These are phyloP conservation scores for Candida loeiensis DNA, from an alignment of 805 yeast species.

Conservation along the genomic window DNA sequence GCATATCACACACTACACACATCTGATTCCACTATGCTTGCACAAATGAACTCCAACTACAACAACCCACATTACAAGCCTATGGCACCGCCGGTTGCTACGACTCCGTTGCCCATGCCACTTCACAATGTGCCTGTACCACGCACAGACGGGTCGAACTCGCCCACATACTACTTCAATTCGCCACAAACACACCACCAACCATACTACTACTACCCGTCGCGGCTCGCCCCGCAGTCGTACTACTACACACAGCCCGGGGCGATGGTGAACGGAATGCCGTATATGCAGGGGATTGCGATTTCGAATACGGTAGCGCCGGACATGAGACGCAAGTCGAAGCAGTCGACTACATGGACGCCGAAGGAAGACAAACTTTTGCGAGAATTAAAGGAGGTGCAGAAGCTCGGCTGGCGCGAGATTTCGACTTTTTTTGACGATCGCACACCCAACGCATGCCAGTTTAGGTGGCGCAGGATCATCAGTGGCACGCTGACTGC, in stretches of 20 bases:
- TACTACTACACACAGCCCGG: conserved; percentile 2
- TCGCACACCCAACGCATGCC: conserved; percentile 68
- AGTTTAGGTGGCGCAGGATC: conserved; percentile 72
- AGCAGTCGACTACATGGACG: conserved; percentile 59
- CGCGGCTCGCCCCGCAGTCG: conserved; percentile 3
- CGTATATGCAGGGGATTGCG: conserved; percentile 6
- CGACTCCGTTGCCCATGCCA: background rate
- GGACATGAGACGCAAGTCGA: conserved; percentile 21
- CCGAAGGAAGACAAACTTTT: conserved; percentile 70
- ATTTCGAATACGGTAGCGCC: conserved; percentile 2
- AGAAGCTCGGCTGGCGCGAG: conserved; percentile 86
- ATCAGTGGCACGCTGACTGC: conserved; percentile 31
- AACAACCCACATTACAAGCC: conserved; percentile 3
- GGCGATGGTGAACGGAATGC: background rate
- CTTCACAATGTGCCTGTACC: background rate
- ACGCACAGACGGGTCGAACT: conserved; percentile 3
- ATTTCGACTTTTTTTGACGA: conserved; percentile 74
- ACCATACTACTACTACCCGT: conserved; percentile 7
- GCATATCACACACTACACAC: no score
- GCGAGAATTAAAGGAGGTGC: conserved; percentile 75
- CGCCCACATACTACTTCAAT: conserved; percentile 8
- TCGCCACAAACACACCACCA: conserved; percentile 4
- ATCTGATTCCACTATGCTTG: conserved; percentile 1
- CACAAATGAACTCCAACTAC: conserved; percentile 5
- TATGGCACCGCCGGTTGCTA: conserved; percentile 6